phyloP scores from a whole-genome alignment of 768 basidiomycete genomes.

The Russula compacta region DNA sequence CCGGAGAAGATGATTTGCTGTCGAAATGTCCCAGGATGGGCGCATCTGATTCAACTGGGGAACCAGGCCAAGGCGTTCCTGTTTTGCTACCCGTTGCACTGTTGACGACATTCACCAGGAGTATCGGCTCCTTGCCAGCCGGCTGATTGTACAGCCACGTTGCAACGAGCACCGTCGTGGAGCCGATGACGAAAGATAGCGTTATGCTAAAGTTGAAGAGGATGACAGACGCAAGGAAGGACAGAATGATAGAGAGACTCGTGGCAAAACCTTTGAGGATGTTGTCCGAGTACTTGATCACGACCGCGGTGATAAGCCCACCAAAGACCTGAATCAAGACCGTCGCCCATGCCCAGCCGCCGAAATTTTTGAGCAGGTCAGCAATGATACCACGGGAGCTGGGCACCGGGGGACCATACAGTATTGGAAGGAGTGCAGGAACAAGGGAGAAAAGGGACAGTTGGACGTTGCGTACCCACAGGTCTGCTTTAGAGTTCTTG shows the following conservation, averaged over 20 bases:
- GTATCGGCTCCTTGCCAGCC: constrained; percentile 30
- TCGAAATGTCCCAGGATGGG: constrained; percentile 55
- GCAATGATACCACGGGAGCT: constrained; percentile 41
- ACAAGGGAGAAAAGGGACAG: constrained; percentile 83
- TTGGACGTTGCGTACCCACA: constrained; percentile 89
- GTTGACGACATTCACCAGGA: constrained; percentile 27
- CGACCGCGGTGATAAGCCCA: constrained; percentile 86
- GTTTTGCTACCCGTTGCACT: constrained; percentile 26
- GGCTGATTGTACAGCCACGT: constrained; percentile 96
- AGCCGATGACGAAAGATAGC: constrained; percentile 76
- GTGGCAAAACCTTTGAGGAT: constrained; percentile 98
- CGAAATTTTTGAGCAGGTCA: constrained; percentile 78
- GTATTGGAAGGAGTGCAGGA: constrained; percentile 77
- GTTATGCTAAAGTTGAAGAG: constrained; percentile 90
- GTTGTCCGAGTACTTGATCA: constrained; percentile 96
- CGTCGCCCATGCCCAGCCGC: constrained; percentile 91
- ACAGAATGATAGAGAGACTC: constrained; percentile 84
- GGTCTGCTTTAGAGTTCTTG: constrained; percentile 72
- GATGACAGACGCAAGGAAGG: constrained; percentile 86
- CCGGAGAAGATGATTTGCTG: constrained; percentile 42
- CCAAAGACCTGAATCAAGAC: constrained; percentile 87
- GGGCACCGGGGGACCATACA: constrained; percentile 41
- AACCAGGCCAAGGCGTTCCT: constrained; percentile 33
- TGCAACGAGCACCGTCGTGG: constrained; percentile 73
- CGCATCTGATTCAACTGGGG: constrained; percentile 40